Base-by-base conservation (phyloP, 257 asterid species). In the Solanum clarkiae region DNA sequence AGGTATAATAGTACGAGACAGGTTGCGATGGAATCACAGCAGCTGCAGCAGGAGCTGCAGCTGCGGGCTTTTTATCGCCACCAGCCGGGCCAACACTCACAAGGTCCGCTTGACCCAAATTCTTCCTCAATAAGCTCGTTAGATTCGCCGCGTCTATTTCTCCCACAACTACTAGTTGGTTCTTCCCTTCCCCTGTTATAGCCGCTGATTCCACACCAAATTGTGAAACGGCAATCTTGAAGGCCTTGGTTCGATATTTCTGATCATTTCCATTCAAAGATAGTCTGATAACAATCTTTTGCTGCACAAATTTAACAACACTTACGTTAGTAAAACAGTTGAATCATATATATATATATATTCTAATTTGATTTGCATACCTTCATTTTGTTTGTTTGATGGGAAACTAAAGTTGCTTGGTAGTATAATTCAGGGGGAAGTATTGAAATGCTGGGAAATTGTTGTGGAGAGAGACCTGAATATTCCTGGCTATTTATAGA, bases 121-220 rank as follows among this genome's bases (percentile, higher is more conserved):
- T 63, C 51, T 65, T 83, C 80, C 85, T 63, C 20, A 83, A 16
- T 29, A 24, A 13, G 2, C 0, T 65, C 4, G 53, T 44, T 29
- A 83, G 80, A 8, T 0, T 2, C 49, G 13, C 80, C 0, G 80
- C 65, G 22, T 83, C 85, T 4, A 83, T 8, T 3, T 83, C 85
- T 6, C 85, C 85, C 20, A 65, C 49, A 9, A 83, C 80, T 70
- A 65, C 85, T 29, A 83, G 20, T 70, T 45, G 85, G 5, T 70
- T 70, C 66, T 83, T 83, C 1, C 36, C 85, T 6, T 77, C 45
- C 47, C 82, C 82, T n/a, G 42, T 51, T 22, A 63, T 26, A 15
- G 65, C 18, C 45, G 85, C 85, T 8, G 85, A 83, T 22, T 62
- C 85, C 45, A 83, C 85, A 17, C 85, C 85, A 10, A 80, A 40